Evolutionary conservation across 441 rosid species (phyloP).

Genomic region (Adansonia gregorii): DNA sequence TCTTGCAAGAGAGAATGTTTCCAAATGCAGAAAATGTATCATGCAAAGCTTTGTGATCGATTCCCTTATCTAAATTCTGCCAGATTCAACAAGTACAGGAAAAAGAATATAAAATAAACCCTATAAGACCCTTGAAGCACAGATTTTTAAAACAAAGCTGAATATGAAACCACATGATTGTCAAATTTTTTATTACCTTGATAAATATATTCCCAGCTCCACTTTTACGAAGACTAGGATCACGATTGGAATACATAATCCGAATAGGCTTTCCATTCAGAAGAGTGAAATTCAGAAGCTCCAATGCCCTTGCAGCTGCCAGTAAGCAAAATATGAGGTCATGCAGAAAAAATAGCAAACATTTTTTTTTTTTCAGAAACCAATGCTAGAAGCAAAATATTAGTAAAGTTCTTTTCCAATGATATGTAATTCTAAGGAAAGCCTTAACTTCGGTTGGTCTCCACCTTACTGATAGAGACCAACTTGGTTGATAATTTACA

Average conservation of each 20-base stretch:
- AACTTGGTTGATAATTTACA: not conserved
- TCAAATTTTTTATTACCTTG: slow-evolving; percentile 48
- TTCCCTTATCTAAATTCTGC: slow-evolving; percentile 78
- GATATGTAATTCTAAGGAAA: not conserved
- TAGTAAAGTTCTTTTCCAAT: not conserved
- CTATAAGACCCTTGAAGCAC: not conserved
- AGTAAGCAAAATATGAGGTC: not conserved
- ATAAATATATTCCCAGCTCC: slow-evolving; percentile 83
- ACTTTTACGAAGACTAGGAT: slow-evolving; percentile 80
- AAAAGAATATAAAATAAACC: not conserved
- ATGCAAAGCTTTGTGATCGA: slow-evolving; percentile 80
- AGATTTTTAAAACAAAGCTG: slow-evolving; percentile 16
- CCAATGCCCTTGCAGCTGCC: slow-evolving; percentile 86
- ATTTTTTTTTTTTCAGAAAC: not conserved
- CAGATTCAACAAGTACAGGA: not conserved
- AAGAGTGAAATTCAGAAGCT: slow-evolving; percentile 67
- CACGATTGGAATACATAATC: slow-evolving; percentile 81
- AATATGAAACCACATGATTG: slow-evolving; percentile 13
- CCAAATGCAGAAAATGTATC: slow-evolving; percentile 81
- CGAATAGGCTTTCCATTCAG: slow-evolving; percentile 75
- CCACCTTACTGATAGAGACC: not conserved
- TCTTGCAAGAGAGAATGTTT: slow-evolving; percentile 75
- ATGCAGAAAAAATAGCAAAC: not conserved
- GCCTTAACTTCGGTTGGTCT: not conserved
- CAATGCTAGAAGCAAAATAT: not conserved